Evolutionary conservation across 192 early-diverging fungal genomes (phyloP).

Genomic region (Coemansia sp.): DNA sequence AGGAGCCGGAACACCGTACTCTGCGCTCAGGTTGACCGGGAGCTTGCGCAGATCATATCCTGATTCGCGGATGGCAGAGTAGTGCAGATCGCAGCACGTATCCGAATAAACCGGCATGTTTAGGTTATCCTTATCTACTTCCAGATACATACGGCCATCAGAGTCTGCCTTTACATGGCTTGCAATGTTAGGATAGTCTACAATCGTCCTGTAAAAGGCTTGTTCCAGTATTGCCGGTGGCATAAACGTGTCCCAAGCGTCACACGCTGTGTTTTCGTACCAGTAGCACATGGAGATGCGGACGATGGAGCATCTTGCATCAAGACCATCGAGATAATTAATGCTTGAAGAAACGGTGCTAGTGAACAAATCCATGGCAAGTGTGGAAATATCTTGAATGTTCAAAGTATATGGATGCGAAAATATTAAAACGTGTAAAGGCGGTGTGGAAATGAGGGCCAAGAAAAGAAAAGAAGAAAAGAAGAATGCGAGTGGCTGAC

Average conservation of each 20-base stretch:
- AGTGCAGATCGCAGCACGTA: not conserved
- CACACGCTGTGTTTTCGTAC: constrained; percentile 13
- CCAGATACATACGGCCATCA: not conserved
- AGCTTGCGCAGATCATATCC: not conserved
- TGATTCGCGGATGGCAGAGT: not conserved
- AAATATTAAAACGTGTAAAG: too few species aligned
- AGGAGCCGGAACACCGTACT: not conserved
- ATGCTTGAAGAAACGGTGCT: not conserved
- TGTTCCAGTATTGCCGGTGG: constrained; percentile 9
- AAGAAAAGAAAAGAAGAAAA: too few species aligned
- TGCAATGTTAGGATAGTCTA: constrained; percentile 22
- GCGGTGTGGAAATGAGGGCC: too few species aligned
- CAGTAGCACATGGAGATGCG: constrained; percentile 15
- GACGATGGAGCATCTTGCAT: constrained; percentile 2
- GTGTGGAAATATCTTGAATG: not conserved
- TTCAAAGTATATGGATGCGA: not conserved
- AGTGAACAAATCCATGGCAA: constrained; percentile 7
- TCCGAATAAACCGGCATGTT: constrained; percentile 36
- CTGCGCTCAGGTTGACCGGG: not conserved
- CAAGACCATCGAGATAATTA: constrained; percentile 10
- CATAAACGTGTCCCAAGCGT: constrained; percentile 17
- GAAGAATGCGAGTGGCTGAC: too few species aligned
- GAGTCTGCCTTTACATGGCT: constrained; percentile 2
- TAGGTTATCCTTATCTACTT: constrained; percentile 12
- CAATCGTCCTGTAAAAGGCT: constrained; percentile 17